A percentile compares a stretch with the other conserved stretches of the same genome.
These are phyloP conservation scores for Didymella pinodella DNA, from an alignment of 2,329 filamentous ascomycete genomes.

Conservation along the genomic window DNA sequence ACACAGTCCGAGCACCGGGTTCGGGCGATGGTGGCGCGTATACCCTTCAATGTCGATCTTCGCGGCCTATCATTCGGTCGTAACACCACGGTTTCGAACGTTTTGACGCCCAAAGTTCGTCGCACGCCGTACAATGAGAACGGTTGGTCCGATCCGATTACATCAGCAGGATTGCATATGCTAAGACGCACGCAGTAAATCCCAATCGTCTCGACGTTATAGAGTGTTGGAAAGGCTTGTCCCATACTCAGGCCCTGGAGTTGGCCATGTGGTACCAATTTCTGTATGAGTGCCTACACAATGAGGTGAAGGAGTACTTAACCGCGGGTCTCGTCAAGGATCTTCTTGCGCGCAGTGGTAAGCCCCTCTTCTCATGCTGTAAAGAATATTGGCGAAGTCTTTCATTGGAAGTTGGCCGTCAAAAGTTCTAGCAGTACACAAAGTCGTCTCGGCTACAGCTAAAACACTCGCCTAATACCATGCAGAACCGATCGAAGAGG, in stretches of 20 bases:
- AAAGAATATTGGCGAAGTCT: no score
- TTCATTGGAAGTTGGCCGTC: no score
- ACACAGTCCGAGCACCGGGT: constrained; percentile 7
- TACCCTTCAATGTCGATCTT: constrained; percentile 29
- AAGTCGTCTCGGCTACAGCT: no score
- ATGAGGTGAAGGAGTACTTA: constrained; percentile 2
- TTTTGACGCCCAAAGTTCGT: constrained; percentile 38
- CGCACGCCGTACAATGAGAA: constrained; percentile 25
- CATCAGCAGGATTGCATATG: not conserved
- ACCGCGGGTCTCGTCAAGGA: constrained; percentile 1
- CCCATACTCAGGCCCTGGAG: constrained; percentile 39
- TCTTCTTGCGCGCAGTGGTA: constrained; percentile 2
- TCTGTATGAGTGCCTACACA: constrained; percentile 20
- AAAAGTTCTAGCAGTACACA: no score
- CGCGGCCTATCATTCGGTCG: constrained; percentile 25
- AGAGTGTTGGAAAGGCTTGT: constrained; percentile 49
- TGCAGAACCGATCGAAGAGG: constrained; percentile 22
- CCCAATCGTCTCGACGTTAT: constrained; percentile 46
- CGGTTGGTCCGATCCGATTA: constrained; percentile 14
- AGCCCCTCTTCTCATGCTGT: not conserved
- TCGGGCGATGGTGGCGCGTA: constrained; percentile 15
- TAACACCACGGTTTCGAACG: constrained; percentile 17
- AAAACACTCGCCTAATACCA: not conserved
- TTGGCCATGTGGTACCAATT: constrained; percentile 44
- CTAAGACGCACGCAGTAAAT: not conserved